phyloP scores from a whole-genome alignment of 495 filamentous ascomycete species.

The Lichenothelia convexa region DNA sequence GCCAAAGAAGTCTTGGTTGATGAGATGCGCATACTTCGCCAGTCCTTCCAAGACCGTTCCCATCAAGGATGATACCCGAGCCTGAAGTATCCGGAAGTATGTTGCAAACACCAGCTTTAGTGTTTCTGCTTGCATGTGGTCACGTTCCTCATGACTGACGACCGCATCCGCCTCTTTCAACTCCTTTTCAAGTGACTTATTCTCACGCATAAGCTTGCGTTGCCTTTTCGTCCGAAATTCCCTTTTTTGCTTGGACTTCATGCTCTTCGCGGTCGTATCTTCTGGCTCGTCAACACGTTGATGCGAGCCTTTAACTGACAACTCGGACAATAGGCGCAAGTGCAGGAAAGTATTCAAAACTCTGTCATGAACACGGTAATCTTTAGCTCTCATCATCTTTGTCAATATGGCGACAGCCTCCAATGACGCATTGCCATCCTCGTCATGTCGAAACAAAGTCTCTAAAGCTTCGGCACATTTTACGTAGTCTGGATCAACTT shows the following conservation, averaged over 20 bases:
- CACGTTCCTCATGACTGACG: constrained; percentile 78
- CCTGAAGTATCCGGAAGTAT: constrained; percentile 87
- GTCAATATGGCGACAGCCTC: constrained; percentile 71
- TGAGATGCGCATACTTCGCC: constrained; percentile 80
- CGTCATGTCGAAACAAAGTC: constrained; percentile 65
- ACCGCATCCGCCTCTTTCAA: constrained; percentile 82
- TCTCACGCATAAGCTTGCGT: constrained; percentile 60
- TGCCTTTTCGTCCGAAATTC: constrained; percentile 59
- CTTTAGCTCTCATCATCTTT: constrained; percentile 80
- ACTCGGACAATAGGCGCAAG: constrained; percentile 73
- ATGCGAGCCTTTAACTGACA: constrained; percentile 60
- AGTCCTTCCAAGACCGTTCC: constrained; percentile 84
- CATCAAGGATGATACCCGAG: constrained; percentile 62
- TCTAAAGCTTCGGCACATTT: constrained; percentile 69
- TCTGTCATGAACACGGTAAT: constrained; percentile 65
- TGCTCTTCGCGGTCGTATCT: constrained; percentile 26
- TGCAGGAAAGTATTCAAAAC: constrained; percentile 84
- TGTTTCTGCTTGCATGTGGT: constrained; percentile 82
- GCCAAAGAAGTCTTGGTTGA: constrained; percentile 97
- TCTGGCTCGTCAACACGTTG: constrained; percentile 42
- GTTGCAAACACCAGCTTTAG: constrained; percentile 86
- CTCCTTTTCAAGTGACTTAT: constrained; percentile 75
- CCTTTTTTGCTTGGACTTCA: constrained; percentile 54
- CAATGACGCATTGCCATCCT: constrained; percentile 70
- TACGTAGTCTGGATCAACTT: constrained; percentile 48